A percentile compares a stretch with the other conserved stretches of the same genome.
Conservation (phyloP, 1,284 basidiomycete genomes). For the Tranzscheliella williamsii region DNA sequence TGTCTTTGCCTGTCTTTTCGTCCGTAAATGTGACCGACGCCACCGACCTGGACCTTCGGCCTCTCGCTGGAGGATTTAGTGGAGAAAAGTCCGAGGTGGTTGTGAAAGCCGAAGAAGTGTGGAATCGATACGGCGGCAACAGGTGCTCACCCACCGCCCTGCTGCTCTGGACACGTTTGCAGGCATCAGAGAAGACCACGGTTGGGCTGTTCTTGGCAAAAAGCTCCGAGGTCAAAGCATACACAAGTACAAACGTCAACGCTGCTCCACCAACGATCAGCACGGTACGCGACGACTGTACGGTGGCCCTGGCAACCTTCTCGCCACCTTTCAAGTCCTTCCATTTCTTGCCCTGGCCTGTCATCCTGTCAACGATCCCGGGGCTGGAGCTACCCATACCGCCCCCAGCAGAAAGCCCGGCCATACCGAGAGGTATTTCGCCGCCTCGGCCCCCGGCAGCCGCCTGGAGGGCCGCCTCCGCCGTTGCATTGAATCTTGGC, state of each 20-base stretch:
- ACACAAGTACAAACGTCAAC: constrained; percentile 67
- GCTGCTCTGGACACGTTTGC: constrained; percentile 78
- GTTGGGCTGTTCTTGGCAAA: constrained; percentile 91
- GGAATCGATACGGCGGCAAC: constrained; percentile 49
- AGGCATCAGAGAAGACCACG: constrained; percentile 82
- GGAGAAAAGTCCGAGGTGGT: constrained; percentile 39
- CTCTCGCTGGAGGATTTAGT: constrained; percentile 39
- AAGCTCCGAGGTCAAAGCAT: constrained; percentile 82
- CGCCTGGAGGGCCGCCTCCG: constrained; percentile 34
- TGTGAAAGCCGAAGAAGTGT: constrained; percentile 26
- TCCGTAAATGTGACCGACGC: constrained; percentile 30
- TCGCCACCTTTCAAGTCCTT: constrained; percentile 77
- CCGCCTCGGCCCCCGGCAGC: constrained; percentile 18
- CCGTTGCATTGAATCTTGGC: constrained; percentile 31
- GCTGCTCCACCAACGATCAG: constrained; percentile 78
- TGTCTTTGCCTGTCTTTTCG: constrained; percentile 38
- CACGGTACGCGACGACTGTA: constrained; percentile 71
- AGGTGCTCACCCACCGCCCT: constrained; percentile 60
- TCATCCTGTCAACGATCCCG: constrained; percentile 29
- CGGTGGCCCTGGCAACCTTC: constrained; percentile 81
- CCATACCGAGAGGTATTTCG: constrained; percentile 24
- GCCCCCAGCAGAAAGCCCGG: constrained; percentile 14
- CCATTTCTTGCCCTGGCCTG: constrained; percentile 66
- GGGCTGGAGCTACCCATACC: constrained; percentile 8
- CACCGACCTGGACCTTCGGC: constrained; percentile 37